Conservation (phyloP, 257 asterid species). For the Rehmannia glutinosa region DNA sequence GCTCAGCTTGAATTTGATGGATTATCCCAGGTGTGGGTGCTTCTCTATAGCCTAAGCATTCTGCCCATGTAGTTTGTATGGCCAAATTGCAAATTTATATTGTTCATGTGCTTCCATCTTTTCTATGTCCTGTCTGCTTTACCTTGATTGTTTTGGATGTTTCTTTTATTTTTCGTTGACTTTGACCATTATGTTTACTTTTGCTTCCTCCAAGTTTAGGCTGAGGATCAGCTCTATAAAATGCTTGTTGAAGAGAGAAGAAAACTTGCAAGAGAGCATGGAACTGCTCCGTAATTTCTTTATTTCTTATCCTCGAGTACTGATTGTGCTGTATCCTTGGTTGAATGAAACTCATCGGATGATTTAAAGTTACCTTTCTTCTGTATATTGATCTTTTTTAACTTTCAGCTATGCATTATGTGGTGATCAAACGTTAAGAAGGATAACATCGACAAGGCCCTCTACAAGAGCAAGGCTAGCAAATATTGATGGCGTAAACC, state of each 20-base stretch:
- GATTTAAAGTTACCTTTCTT: neutral
- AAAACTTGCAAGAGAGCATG: conserved; percentile 70
- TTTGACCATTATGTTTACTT: conserved; percentile 14
- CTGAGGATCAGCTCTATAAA: conserved; percentile 65
- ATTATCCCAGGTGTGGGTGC: conserved; percentile 53
- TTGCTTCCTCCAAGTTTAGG: conserved; percentile 39
- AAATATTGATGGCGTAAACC: conserved; percentile 93
- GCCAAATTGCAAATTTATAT: neutral
- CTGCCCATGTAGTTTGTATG: neutral
- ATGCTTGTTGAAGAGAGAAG: conserved; percentile 79
- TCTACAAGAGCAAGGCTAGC: conserved; percentile 95
- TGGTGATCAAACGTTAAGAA: conserved; percentile 87
- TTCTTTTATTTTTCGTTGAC: conserved; percentile 6
- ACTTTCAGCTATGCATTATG: conserved; percentile 86
- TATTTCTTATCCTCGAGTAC: neutral
- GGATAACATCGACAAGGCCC: conserved; percentile 76
- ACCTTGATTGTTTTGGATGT: conserved; percentile 6
- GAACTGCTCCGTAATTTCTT: conserved; percentile 87
- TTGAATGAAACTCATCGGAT: neutral
- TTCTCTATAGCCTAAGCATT: conserved; percentile 3
- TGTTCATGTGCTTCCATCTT: conserved; percentile 2
- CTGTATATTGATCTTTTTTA: conserved; percentile 12
- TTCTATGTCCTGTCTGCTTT: neutral
- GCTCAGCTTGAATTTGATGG: conserved; percentile 37
- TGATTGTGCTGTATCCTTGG: conserved; percentile 2